Evolutionary conservation across 2,329 filamentous ascomycete genomes (phyloP).

Genomic region (Purpureocillium takamizusanense): DNA sequence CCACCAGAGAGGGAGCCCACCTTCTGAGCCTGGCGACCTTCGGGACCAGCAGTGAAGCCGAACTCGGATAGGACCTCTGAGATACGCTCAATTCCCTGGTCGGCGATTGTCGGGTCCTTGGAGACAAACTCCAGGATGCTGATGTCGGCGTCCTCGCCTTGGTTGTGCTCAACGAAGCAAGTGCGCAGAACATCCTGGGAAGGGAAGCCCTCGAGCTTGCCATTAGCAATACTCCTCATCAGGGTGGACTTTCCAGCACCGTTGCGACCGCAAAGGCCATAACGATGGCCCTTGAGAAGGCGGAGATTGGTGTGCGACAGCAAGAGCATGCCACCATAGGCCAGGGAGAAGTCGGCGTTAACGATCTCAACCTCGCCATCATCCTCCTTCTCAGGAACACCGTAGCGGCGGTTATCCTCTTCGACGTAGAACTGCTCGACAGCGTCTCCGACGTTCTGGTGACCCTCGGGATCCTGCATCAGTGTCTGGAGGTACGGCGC

Average conservation of each 20-base stretch:
- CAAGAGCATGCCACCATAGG: constrained; percentile 94
- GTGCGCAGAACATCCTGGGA: constrained; percentile 85
- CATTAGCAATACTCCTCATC: constrained; percentile 91
- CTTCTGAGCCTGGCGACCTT: constrained; percentile 78
- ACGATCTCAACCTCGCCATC: constrained; percentile 94
- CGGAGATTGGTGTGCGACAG: constrained; percentile 93
- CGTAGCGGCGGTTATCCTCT: constrained; percentile 82
- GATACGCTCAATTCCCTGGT: constrained; percentile 73
- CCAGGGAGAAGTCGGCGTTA: constrained; percentile 94
- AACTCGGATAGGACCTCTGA: constrained; percentile 79
- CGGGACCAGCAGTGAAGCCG: constrained; percentile 83
- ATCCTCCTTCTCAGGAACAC: constrained; percentile 75
- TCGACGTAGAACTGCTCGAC: constrained; percentile 72
- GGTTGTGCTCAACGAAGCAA: constrained; percentile 98
- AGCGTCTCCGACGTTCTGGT: constrained; percentile 56
- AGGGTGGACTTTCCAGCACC: constrained; percentile 98
- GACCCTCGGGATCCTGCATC: constrained; percentile 50
- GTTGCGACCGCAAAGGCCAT: constrained; percentile 93
- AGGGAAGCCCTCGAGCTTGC: constrained; percentile 95
- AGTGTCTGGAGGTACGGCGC: constrained; percentile 68
- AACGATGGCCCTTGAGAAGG: constrained; percentile 91
- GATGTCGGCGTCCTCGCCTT: constrained; percentile 93
- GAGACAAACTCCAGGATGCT: constrained; percentile 89
- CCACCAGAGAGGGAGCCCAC: constrained; percentile 94
- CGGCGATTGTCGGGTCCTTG: constrained; percentile 79